Evolutionary conservation across 441 rosid species (phyloP).

Genomic region (Mallotus japonicus): DNA sequence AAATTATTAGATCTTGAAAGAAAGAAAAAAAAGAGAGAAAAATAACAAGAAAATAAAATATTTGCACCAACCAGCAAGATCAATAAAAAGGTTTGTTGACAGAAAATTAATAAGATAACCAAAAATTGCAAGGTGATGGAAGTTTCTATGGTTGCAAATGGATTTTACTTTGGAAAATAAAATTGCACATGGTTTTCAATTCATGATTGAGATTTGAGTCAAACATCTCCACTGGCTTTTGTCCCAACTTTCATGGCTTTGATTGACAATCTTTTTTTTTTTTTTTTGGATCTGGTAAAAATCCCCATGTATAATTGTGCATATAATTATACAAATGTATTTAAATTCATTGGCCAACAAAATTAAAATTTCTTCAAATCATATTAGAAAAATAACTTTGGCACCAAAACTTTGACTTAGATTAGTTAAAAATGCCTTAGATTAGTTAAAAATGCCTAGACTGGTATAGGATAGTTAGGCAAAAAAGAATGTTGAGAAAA

Average conservation of each 20-base stretch:
- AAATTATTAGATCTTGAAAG: no score
- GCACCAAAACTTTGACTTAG: no score
- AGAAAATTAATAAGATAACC: neutral
- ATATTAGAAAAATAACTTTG: no score
- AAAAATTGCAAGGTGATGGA: slow-evolving; percentile 1
- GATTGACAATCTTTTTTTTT: neutral
- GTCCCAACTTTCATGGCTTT: neutral
- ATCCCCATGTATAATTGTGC: neutral
- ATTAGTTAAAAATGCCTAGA: no score
- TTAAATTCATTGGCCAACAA: neutral
- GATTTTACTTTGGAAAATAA: neutral
- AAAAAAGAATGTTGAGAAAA: no score
- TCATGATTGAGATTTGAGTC: neutral
- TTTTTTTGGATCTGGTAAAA: neutral
- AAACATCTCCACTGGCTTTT: slow-evolving; percentile 11
- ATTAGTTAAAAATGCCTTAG: no score
- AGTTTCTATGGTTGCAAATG: neutral
- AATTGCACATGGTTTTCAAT: neutral
- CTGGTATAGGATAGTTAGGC: neutral
- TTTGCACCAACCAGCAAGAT: no score
- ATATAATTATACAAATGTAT: no score
- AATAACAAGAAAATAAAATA: no score
- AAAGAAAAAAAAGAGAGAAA: no score
- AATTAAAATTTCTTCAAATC: no score
- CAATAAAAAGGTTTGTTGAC: neutral